These are phyloP conservation scores for Thelonectria discophora DNA, from an alignment of 2,329 filamentous ascomycete species.

Conservation along the genomic window DNA sequence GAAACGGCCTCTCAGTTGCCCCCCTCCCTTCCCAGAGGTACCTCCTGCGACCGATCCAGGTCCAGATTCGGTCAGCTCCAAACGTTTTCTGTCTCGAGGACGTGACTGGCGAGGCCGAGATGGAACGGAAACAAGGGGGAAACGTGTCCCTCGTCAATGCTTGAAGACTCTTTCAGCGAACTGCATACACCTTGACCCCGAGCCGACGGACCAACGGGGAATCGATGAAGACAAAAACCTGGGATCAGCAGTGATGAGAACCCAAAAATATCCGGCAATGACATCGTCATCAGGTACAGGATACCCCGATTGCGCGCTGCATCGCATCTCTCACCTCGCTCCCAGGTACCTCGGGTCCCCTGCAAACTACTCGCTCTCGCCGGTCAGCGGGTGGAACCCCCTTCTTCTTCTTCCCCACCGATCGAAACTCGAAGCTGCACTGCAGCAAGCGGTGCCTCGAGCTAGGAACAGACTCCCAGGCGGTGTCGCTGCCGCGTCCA, in stretches of 20 bases:
- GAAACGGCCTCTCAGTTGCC: constrained; percentile 16
- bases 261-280: constrained; percentile 13
- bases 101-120: constrained; percentile 12
- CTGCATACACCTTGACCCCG: too few species aligned
- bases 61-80: constrained; percentile 13
- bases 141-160: constrained; percentile 13
- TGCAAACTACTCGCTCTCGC: constrained; percentile 11
- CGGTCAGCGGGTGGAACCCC: constrained; percentile 13
- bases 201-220: constrained; percentile 15
- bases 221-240: constrained; percentile 7
- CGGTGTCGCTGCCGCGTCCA: constrained; percentile 31
- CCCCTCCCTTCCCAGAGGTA: background rate
- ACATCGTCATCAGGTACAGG: constrained; percentile 15
- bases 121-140: constrained; percentile 4
- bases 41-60: background rate
- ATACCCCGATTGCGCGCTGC: constrained; percentile 1
- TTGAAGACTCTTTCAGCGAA: too few species aligned
- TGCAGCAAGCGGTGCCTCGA: constrained; percentile 20
- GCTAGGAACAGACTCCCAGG: constrained; percentile 27
- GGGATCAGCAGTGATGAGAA: constrained; percentile 3
- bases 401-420: constrained; percentile 33
- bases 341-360: constrained; percentile 9
- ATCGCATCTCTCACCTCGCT: constrained; percentile 15
- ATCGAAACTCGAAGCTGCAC: constrained; percentile 30
- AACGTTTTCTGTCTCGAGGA: constrained; percentile 15